A percentile compares a stretch with the other conserved stretches of the same genome.
Conservation (phyloP, 148 eudicot species). For the Vaccinium darrowii region DNA sequence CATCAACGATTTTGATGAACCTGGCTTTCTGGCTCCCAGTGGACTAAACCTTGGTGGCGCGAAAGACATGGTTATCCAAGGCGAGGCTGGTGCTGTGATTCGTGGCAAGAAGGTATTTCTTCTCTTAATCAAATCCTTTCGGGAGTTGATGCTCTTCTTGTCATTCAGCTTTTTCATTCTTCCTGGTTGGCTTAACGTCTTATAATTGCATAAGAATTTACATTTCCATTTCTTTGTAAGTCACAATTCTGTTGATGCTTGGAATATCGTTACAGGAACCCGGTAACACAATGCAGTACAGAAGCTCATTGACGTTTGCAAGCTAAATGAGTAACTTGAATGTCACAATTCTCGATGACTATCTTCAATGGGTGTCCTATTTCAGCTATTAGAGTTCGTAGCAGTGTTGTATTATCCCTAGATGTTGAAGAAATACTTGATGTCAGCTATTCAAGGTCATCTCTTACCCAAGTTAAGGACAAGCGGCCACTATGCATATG, state of each 20-base stretch:
- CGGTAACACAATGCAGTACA: no score
- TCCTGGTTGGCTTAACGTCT: not conserved
- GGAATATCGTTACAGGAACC: no score
- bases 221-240: not conserved
- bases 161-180: not conserved
- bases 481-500: no score
- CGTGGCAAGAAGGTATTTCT: conserved; percentile 47
- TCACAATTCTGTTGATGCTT: not conserved
- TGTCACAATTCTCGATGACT: no score
- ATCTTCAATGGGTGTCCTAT: no score
- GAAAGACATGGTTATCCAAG: conserved; percentile 58
- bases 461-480: no score
- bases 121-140: not conserved
- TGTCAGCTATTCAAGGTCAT: no score
- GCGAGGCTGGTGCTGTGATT: conserved; percentile 48
- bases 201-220: not conserved
- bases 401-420: no score
- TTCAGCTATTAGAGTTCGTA: no score
- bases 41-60: conserved; percentile 47
- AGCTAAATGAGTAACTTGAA: no score
- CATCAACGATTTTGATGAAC: conserved; percentile 49
- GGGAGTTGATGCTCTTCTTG: not conserved
- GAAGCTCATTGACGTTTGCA: no score
- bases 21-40: conserved; percentile 50
- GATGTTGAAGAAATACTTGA: no score